These are phyloP conservation scores for Scheffersomyces coipomensis DNA, from an alignment of 805 yeast genomes.

Conservation along the genomic window DNA sequence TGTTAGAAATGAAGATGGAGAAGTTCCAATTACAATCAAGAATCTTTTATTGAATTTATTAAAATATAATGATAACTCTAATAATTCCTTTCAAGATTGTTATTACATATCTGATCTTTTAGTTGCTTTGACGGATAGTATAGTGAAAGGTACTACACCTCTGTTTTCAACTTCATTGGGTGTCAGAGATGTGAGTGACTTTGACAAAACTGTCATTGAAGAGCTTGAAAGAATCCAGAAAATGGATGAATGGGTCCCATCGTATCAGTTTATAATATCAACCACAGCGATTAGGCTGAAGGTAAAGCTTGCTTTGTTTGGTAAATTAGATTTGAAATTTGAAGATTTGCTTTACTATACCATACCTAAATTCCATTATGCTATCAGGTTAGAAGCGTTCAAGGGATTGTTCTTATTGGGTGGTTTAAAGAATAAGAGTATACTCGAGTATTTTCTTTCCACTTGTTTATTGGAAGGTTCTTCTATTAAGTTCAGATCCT, in stretches of 20 bases:
- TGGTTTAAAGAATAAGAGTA: constrained; percentile 63
- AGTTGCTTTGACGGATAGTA: constrained; percentile 44
- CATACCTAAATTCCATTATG: constrained; percentile 41
- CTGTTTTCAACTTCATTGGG: constrained; percentile 6
- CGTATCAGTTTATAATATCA: constrained; percentile 58
- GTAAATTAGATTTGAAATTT: constrained; percentile 50
- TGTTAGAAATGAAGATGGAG: constrained; percentile 61
- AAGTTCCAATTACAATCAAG: constrained; percentile 57
- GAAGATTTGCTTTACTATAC: constrained; percentile 58
- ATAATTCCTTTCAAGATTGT: constrained; percentile 73
- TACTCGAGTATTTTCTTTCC: constrained; percentile 62
- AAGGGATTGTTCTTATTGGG: constrained; percentile 70
- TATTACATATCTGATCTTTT: constrained; percentile 62
- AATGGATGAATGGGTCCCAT: constrained; percentile 85
- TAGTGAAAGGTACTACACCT: constrained; percentile 14
- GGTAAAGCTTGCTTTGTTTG: constrained; percentile 54
- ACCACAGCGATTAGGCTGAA: constrained; percentile 58
- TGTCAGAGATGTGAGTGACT: constrained; percentile 8
- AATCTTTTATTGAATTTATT: constrained; percentile 66
- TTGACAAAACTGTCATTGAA: constrained; percentile 35
- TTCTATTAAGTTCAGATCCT: constrained; percentile 50
- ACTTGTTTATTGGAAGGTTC: constrained; percentile 51
- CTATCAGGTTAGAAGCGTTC: constrained; percentile 66
- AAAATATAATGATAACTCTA: constrained; percentile 82
- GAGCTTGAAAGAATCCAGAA: constrained; percentile 76